A percentile compares a stretch with the other conserved stretches of the same genome.
Conservation (phyloP, 805 yeast genomes). For the Dipodascus geniculatus region DNA sequence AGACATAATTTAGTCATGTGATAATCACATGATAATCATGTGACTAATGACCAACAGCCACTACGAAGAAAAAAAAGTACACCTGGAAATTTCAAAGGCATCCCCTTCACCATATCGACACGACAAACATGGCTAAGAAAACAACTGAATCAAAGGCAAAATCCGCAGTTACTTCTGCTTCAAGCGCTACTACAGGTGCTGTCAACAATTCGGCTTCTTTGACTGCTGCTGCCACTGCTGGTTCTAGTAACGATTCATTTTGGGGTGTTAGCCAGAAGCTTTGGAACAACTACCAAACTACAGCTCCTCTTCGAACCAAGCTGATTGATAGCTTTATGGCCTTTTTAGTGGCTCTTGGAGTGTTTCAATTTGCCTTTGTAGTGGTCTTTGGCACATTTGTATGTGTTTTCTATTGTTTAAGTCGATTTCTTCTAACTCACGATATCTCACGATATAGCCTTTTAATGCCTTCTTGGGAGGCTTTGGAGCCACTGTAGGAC, state of each 20-base stretch:
- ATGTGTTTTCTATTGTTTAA: too few species aligned
- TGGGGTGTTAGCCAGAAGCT: constrained; percentile 15
- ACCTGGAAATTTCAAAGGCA: not conserved
- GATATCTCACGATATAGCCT: constrained; percentile 34
- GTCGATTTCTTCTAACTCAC: not conserved
- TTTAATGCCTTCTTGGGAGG: constrained; percentile 96
- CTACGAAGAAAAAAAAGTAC: not conserved
- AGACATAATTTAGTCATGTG: too few species aligned
- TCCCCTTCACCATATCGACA: too few species aligned
- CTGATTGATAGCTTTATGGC: constrained; percentile 68
- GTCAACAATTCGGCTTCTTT: not conserved
- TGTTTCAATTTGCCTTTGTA: constrained; percentile 69
- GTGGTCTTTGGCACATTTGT: constrained; percentile 64
- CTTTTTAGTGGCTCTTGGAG: constrained; percentile 64
- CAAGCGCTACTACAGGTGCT: not conserved
- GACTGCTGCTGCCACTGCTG: not conserved
- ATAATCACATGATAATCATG: too few species aligned
- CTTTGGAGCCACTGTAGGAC: constrained; percentile 85
- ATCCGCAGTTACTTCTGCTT: not conserved
- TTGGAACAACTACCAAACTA: constrained; percentile 16
- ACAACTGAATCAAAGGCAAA: not conserved
- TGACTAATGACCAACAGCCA: not conserved
- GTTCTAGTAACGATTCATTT: too few species aligned
- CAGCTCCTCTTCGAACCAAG: constrained; percentile 27
- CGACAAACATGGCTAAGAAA: not conserved